These are phyloP conservation scores for Scalesia atractyloides DNA, from an alignment of 129 eudicot species.

Conservation along the genomic window DNA sequence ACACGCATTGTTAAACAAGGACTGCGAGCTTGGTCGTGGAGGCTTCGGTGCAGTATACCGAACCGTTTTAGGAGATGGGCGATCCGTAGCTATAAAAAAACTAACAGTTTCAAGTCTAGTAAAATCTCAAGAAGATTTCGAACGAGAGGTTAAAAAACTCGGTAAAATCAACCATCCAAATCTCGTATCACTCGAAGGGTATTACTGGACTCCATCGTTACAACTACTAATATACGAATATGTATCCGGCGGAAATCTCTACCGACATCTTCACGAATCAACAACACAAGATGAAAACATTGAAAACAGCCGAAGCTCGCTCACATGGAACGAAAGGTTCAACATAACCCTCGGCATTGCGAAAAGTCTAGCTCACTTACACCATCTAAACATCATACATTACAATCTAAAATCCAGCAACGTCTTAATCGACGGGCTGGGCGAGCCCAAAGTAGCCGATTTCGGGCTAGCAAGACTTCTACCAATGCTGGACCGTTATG, in stretches of 20 bases:
- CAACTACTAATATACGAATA: constrained; percentile 88
- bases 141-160: constrained; percentile 74
- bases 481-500: constrained; percentile 86
- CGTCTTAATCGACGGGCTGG: constrained; percentile 64
- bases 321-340: constrained; percentile 91
- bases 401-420: constrained; percentile 94
- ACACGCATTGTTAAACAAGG: constrained; percentile 83
- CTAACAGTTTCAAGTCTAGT: constrained; percentile 91
- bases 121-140: constrained; percentile 92
- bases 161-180: constrained; percentile 78
- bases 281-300: constrained; percentile 31
- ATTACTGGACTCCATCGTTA: constrained; percentile 90
- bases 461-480: constrained; percentile 79
- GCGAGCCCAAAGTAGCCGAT: constrained; percentile 83
- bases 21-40: constrained; percentile 98
- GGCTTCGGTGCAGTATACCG: constrained; percentile 96
- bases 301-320: constrained; percentile 36
- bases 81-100: constrained; percentile 84
- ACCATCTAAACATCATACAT: constrained; percentile 74
- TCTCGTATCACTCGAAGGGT: constrained; percentile 85
- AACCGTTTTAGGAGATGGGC: constrained; percentile 80
- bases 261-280: constrained; percentile 85
- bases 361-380: constrained; percentile 78
- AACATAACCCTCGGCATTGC: constrained; percentile 73
- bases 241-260: constrained; percentile 79